Percentiles rank a stretch among this genome's conserved stretches.
Conservation (phyloP, 257 asterid genomes). For the Solanum paucissectum region DNA sequence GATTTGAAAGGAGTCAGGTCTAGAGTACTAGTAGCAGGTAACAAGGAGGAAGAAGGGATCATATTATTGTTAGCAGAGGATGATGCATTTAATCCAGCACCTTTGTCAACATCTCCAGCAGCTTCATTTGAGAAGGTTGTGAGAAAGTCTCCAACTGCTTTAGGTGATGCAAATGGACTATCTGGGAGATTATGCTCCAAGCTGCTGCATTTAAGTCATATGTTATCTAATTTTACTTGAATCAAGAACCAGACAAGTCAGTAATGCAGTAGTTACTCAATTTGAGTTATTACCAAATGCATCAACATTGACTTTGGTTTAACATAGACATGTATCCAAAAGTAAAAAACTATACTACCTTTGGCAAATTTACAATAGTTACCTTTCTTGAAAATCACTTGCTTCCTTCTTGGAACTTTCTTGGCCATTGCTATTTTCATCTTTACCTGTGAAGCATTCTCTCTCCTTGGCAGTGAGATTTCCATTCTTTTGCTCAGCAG, state of each 20-base stretch:
- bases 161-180: slow-evolving; percentile 66
- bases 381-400: no score
- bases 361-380: neutral
- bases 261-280: neutral
- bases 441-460: no score
- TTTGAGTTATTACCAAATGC: no score
- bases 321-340: no score
- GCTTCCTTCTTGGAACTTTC: no score
- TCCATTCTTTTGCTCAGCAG: no score
- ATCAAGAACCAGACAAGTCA: neutral
- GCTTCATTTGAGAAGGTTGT: slow-evolving; percentile 21
- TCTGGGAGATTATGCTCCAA: slow-evolving; percentile 72
- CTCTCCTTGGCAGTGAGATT: no score
- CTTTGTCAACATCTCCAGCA: slow-evolving; percentile 16
- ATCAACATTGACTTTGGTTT: no score
- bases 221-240: neutral
- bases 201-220: slow-evolving; percentile 14
- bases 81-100: slow-evolving; percentile 5
- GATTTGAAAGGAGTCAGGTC: slow-evolving; percentile 56
- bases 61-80: slow-evolving; percentile 22
- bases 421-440: no score
- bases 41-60: slow-evolving; percentile 31
- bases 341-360: no score
- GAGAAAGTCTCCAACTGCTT: slow-evolving; percentile 22
- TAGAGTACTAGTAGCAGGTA: slow-evolving; percentile 23